Conservation (phyloP, 371 early-diverging fungal genomes). For the Blakeslea trispora region DNA sequence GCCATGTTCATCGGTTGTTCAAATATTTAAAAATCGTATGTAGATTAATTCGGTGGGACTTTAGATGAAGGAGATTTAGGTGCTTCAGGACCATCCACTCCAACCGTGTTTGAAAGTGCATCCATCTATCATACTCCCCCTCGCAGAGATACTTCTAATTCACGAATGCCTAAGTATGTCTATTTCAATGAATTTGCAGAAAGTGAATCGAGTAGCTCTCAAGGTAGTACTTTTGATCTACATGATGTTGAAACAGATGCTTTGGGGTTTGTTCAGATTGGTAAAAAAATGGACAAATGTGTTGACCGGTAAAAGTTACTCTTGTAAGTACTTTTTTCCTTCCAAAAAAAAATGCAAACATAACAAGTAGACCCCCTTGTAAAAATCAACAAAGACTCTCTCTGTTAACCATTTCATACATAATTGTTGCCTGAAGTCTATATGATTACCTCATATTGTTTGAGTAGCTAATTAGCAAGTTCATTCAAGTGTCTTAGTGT, state of each 20-base stretch:
- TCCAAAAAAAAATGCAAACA: background rate
- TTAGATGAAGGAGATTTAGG: conserved; percentile 3
- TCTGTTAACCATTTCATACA: background rate
- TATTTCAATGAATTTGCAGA: conserved; percentile 5
- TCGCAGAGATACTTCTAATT: conserved; percentile 7
- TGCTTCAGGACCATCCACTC: conserved; percentile 8
- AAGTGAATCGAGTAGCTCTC: conserved; percentile 9
- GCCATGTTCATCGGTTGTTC: too few species aligned
- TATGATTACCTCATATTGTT: conserved; percentile 4
- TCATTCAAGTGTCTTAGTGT: conserved; percentile 4
- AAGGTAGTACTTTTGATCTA: conserved; percentile 4
- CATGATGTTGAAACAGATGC: conserved; percentile 1
- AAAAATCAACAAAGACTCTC: background rate
- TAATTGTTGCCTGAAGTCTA: conserved; percentile 1
- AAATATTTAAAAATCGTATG: too few species aligned
- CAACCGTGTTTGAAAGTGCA: conserved; percentile 8
- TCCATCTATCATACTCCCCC: conserved; percentile 9
- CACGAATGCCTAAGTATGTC: conserved; percentile 2
- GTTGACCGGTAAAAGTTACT: conserved; percentile 8
- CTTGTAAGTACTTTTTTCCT: conserved; percentile 5
- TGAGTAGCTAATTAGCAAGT: conserved; percentile 7
- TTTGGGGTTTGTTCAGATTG: conserved; percentile 6
- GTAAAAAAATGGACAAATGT: conserved; percentile 6
- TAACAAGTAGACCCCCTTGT: background rate
- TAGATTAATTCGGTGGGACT: too few species aligned